A percentile compares a stretch with the other conserved stretches of the same genome.
Conservation (phyloP, 192 early-diverging fungal genomes). For the Coemansia sp. region DNA sequence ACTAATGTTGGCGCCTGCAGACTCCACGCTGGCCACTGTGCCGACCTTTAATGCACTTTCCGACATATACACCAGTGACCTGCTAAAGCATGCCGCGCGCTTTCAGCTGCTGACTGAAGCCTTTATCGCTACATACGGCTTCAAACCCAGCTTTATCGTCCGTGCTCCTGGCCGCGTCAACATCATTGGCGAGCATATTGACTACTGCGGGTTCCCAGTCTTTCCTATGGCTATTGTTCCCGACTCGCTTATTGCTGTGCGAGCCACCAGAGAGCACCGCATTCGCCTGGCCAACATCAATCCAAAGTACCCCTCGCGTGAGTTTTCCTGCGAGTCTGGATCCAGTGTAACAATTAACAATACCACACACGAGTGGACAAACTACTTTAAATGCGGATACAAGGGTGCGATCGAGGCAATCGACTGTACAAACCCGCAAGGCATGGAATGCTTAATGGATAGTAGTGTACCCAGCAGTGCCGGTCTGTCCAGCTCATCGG, state of each 20-base stretch:
- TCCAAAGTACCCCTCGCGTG: conserved; percentile 32
- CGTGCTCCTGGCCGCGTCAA: conserved; percentile 94
- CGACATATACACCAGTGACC: conserved; percentile 34
- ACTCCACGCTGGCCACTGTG: conserved; percentile 31
- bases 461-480: conserved; percentile 80
- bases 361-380: conserved; percentile 74
- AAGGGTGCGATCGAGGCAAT: conserved; percentile 41
- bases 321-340: conserved; percentile 51
- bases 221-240: conserved; percentile 94
- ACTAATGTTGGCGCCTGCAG: not conserved
- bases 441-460: conserved; percentile 71
- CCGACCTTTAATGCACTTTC: conserved; percentile 8
- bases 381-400: conserved; percentile 93
- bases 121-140: conserved; percentile 60
- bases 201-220: conserved; percentile 92
- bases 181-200: conserved; percentile 96
- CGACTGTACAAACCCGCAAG: conserved; percentile 13
- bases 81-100: conserved; percentile 45
- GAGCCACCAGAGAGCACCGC: conserved; percentile 24
- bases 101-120: conserved; percentile 53
- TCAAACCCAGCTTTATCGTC: conserved; percentile 74
- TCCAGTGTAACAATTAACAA: conserved; percentile 84
- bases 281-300: conserved; percentile 36
- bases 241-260: conserved; percentile 39
- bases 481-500: conserved; percentile 84